Percentiles rank a stretch among this genome's conserved stretches.
phyloP scores from a whole-genome alignment of 108 stramenopile species.

The Chaetoceros tenuissimus region DNA sequence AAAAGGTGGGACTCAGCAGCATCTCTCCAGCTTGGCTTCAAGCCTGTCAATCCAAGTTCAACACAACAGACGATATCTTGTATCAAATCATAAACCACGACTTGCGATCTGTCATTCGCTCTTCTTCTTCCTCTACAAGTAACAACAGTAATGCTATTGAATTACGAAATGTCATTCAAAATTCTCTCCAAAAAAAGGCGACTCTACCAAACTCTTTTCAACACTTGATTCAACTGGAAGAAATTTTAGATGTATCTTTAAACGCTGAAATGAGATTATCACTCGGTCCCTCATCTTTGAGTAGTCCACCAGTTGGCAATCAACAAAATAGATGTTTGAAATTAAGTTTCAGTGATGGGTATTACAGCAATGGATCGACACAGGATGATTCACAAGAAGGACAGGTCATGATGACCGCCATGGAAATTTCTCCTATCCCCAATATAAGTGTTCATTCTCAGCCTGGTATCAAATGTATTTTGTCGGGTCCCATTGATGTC shows the following conservation, averaged over 20 bases:
- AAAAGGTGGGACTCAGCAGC: no score
- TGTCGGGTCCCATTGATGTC: conserved; percentile 39
- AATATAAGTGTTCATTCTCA: conserved; percentile 18
- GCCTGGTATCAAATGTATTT: conserved; percentile 54
- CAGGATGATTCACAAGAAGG: not conserved
- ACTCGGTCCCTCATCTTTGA: conserved; percentile 1
- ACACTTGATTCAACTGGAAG: conserved; percentile 67
- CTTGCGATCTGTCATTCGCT: no score
- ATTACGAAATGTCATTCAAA: no score
- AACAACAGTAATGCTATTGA: no score
- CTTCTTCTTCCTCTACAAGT: no score
- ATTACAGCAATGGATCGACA: conserved; percentile 15
- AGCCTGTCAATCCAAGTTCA: no score
- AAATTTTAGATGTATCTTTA: conserved; percentile 39
- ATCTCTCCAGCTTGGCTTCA: no score
- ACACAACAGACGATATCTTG: no score
- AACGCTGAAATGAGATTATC: conserved; percentile 35
- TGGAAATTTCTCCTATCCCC: conserved; percentile 42
- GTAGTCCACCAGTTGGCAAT: conserved; percentile 13
- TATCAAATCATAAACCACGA: no score
- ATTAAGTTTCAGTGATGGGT: conserved; percentile 38
- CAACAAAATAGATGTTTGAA: conserved; percentile 36
- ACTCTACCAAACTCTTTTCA: conserved; percentile 30
- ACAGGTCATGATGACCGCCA: conserved; percentile 18
- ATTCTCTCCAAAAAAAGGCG: no score